A percentile compares a stretch with the other conserved stretches of the same genome.
phyloP scores from a whole-genome alignment of 2,329 filamentous ascomycete species.

The Colletotrichum orchidophilum region DNA sequence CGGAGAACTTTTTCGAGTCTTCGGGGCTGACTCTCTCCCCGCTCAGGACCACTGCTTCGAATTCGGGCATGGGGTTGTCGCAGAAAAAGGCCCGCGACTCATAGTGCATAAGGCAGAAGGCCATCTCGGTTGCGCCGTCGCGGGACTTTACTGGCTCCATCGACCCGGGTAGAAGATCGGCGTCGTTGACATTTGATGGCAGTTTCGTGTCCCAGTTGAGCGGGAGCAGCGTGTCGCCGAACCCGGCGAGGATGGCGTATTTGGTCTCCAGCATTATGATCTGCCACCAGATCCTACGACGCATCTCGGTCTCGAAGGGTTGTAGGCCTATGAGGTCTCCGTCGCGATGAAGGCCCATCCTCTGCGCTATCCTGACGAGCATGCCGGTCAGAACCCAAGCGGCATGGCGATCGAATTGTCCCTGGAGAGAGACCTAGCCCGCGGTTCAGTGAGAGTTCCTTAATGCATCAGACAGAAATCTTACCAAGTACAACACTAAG shows the following conservation, averaged over 20 bases:
- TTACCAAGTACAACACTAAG: constrained; percentile 66
- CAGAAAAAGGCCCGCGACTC: constrained; percentile 60
- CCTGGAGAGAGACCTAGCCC: constrained; percentile 61
- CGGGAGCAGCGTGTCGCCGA: constrained; percentile 64
- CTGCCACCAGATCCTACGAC: constrained; percentile 18
- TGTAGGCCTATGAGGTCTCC: constrained; percentile 56
- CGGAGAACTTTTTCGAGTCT: constrained; percentile 58
- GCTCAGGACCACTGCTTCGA: constrained; percentile 52
- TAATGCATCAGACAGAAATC: constrained; percentile 60
- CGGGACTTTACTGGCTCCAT: constrained; percentile 60
- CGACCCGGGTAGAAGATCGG: constrained; percentile 60
- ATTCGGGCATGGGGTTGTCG: constrained; percentile 49
- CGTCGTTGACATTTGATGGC: constrained; percentile 67
- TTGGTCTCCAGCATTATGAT: constrained; percentile 27
- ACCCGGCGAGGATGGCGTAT: constrained; percentile 40
- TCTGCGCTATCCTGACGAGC: constrained; percentile 70
- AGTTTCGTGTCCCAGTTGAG: constrained; percentile 53
- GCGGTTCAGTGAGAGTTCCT: constrained; percentile 29
- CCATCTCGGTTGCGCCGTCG: constrained; percentile 53
- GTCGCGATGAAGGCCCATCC: constrained; percentile 73
- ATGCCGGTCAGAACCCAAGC: constrained; percentile 69
- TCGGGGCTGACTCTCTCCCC: constrained; percentile 49
- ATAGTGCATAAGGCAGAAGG: constrained; percentile 48
- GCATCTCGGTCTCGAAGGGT: constrained; percentile 16
- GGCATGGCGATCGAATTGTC: constrained; percentile 66